Conservation (phyloP, 2,329 filamentous ascomycete genomes). For the Tympanopsis confertula region DNA sequence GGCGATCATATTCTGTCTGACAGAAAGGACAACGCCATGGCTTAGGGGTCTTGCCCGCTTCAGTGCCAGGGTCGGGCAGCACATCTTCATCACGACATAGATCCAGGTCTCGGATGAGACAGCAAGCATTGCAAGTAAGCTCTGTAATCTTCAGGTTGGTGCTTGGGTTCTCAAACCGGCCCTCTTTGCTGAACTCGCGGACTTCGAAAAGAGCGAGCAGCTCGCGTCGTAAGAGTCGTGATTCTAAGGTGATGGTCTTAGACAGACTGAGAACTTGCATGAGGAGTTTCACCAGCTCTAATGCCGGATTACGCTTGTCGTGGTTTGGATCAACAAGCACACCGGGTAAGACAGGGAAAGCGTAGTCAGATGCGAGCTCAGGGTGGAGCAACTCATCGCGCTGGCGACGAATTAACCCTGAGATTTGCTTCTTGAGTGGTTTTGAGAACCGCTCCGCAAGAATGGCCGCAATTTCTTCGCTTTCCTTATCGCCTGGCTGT, state of each 20-base stretch:
- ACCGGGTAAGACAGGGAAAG: slow-evolving; percentile 70
- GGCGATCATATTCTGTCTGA: slow-evolving; percentile 61
- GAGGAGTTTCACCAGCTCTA: slow-evolving; percentile 84
- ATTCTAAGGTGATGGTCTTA: slow-evolving; percentile 81
- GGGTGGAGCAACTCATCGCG: slow-evolving; percentile 82
- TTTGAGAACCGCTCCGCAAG: slow-evolving; percentile 78
- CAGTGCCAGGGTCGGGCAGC: slow-evolving; percentile 33
- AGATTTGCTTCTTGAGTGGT: slow-evolving; percentile 80
- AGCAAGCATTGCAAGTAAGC: slow-evolving; percentile 82
- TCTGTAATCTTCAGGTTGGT: slow-evolving; percentile 62
- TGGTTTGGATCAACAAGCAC: slow-evolving; percentile 35
- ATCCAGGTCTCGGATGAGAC: slow-evolving; percentile 77
- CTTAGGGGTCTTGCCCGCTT: slow-evolving; percentile 18
- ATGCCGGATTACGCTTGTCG: slow-evolving; percentile 53
- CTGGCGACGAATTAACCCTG: slow-evolving; percentile 69
- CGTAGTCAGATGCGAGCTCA: slow-evolving; percentile 76
- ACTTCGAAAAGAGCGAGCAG: slow-evolving; percentile 84
- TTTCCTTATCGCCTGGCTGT: slow-evolving; percentile 39
- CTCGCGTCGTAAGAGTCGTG: slow-evolving; percentile 77
- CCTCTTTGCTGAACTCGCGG: slow-evolving; percentile 81
- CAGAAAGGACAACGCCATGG: slow-evolving; percentile 72
- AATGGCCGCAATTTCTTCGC: slow-evolving; percentile 47
- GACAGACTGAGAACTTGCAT: slow-evolving; percentile 89
- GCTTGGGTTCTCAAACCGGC: slow-evolving; percentile 77
- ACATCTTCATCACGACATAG: slow-evolving; percentile 82